A percentile compares a stretch with the other conserved stretches of the same genome.
These are phyloP conservation scores for Hansenula sp. DNA, from an alignment of 1,139 yeast genomes.

Conservation along the genomic window DNA sequence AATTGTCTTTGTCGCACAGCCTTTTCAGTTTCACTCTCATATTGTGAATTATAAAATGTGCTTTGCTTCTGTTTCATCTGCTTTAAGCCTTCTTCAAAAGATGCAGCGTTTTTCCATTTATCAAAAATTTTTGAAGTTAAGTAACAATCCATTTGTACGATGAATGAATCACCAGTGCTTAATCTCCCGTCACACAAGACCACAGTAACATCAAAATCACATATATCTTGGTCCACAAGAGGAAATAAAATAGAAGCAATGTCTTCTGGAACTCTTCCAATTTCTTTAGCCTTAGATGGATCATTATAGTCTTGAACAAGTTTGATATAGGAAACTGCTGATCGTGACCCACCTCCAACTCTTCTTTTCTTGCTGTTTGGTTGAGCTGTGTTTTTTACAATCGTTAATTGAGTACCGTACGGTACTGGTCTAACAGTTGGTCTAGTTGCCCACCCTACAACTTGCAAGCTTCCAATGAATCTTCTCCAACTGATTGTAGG, in stretches of 20 bases:
- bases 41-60: constrained; percentile 10
- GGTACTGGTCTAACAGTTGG: constrained; percentile 55
- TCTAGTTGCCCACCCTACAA: constrained; percentile 82
- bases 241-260: constrained; percentile 69
- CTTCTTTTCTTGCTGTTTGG: constrained; percentile 24
- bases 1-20: constrained; percentile 49
- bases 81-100: constrained; percentile 14
- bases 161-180: constrained; percentile 70
- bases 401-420: constrained; percentile 44
- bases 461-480: constrained; percentile 67
- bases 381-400: constrained; percentile 30
- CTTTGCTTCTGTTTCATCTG: constrained; percentile 16
- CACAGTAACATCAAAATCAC: constrained; percentile 54
- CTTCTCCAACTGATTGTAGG: constrained; percentile 29
- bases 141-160: constrained; percentile 60
- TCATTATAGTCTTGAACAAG: constrained; percentile 21
- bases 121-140: constrained; percentile 52
- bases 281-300: constrained; percentile 41
- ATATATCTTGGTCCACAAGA: constrained; percentile 52
- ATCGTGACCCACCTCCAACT: constrained; percentile 19
- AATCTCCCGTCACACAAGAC: constrained; percentile 56
- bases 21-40: constrained; percentile 55
- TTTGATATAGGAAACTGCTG: constrained; percentile 19
- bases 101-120: constrained; percentile 7
- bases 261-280: constrained; percentile 77